Base-by-base conservation (phyloP, 352 stramenopile genomes). In the Peronosclerospora sorghi region DNA sequence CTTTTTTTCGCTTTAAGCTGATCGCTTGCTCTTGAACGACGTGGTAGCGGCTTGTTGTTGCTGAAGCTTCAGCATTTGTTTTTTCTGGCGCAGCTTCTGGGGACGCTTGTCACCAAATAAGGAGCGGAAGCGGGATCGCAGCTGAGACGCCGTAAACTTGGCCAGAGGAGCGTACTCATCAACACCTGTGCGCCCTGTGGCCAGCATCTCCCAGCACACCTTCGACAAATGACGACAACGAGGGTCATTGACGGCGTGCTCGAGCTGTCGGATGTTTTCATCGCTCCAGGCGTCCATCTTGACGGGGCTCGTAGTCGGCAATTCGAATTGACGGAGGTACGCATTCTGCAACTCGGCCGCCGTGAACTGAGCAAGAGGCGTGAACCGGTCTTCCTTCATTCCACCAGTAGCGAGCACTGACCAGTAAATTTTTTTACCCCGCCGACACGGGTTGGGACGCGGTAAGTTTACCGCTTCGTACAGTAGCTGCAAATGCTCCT, bases 191-290 rank as follows among this genome's bases (percentile, higher is more conserved):
- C 68, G 68, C 19, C 74, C 74, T 12, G 66, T 72, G 20, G 74
- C 71, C 41, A 87, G 57, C 58, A 83, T 82, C 48, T 87, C 74
- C 74, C 74, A 87, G 55, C 73, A 83, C 28, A 81, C 73, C 43
- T 87, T 87, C 35, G 66, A 78, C 46, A 82, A 42, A 48, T 83
- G 71, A 21, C 74, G 69, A 46, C 74, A 86, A 29, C 74, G 71
- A 37, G 74, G 68, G 39, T 86, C 74, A 43, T 83, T 77, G 5
- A 81, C 73, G 12, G 73, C 74, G 21, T 78, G 63, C 46, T 80
- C 68, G 20, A 86, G 55, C 48, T 83, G 67, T 32, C 60, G 65
- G 45, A 83, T 82, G 44, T 83, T 81, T 14, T 83, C 71, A 27
- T 78, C 55, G 39, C 66, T 80, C 74, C 74, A 86, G 35, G 68